Conservation (phyloP, 805 yeast species). For the Pichia kluyveri region DNA sequence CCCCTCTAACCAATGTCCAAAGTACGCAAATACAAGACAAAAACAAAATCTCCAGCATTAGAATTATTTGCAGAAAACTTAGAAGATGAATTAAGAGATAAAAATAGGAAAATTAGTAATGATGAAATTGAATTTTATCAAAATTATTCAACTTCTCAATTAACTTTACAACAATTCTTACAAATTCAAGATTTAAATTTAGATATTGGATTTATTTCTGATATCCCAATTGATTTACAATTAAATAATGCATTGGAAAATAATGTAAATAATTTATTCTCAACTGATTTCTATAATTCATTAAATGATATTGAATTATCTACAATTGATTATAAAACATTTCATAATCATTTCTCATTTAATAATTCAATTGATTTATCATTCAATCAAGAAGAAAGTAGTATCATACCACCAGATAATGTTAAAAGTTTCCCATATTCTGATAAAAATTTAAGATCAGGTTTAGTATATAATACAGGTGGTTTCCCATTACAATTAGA, state of each 20-base stretch:
- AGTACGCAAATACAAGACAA: too few species aligned
- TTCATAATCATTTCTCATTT: conserved; percentile 6
- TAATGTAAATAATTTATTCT: not conserved
- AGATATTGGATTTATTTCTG: not conserved
- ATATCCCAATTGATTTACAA: not conserved
- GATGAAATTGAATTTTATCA: conserved; percentile 1
- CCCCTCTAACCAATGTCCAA: too few species aligned
- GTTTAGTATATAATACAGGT: conserved; percentile 23
- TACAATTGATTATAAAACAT: conserved; percentile 1
- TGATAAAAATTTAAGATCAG: conserved; percentile 13
- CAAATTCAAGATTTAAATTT: not conserved
- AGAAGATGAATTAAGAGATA: not conserved
- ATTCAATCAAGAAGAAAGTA: conserved; percentile 10
- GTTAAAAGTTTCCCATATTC: conserved; percentile 14
- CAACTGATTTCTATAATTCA: not conserved
- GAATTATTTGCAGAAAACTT: too few species aligned
- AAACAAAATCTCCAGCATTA: too few species aligned
- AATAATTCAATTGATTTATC: conserved; percentile 10
- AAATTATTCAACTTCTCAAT: not conserved
- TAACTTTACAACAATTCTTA: not conserved
- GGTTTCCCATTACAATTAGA: conserved; percentile 21
- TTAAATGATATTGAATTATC: conserved; percentile 2
- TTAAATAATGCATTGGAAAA: not conserved
- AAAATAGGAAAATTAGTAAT: not conserved
- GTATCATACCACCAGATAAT: conserved; percentile 1